Evolutionary conservation across 129 eudicot species (phyloP), one percentile per base, ranked within the genome.

Genomic region (Chrysanthemum seticuspe): DNA sequence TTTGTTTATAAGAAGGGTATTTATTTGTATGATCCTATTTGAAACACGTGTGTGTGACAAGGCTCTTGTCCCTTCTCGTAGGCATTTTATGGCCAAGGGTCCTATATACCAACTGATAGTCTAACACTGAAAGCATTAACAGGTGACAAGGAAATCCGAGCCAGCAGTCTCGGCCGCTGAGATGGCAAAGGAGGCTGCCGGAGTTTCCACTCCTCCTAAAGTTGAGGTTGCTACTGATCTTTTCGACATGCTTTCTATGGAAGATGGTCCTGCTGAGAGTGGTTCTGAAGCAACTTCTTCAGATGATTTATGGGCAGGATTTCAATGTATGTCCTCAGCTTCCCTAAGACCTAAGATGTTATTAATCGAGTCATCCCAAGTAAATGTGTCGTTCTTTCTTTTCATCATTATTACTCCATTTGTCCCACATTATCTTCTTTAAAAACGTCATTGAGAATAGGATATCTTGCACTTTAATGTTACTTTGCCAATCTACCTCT

Each of bases 241-340:
- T 67, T 90, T 94, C 66, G 69, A 86, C 81, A 90, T 94, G 96
- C 97, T 94, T 71, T 86, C 97, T 12, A 71, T 86, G 89, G 87
- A 94, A 34, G 80, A 68, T 70, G 63, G n/a, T 21, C 67, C 93
- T 62, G 73, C 83, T 79, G 93, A 86, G 63, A 90, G 72, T 80
- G 74, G 77, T 70, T 66, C 88, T 14, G 93, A 55, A 67, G 84
- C 73, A 76, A 78, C 84, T 71, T 70, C 87, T 59, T 68, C 85
- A 47, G 99, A 90, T 78, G 97, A 88, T 86, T 48, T 79, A 63
- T 88, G 99, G 99, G 96, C 93, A 12, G 93, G 93, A 74, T 90
- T 94, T 68, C 99, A 90, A 67, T 86, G 98, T 94, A 87, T 31
- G 89, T 74, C 60, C 62, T 69, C 21, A 67, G 18, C 29, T 49